These are phyloP conservation scores for Senna siamea DNA, from an alignment of 306 rosid species.

Conservation along the genomic window DNA sequence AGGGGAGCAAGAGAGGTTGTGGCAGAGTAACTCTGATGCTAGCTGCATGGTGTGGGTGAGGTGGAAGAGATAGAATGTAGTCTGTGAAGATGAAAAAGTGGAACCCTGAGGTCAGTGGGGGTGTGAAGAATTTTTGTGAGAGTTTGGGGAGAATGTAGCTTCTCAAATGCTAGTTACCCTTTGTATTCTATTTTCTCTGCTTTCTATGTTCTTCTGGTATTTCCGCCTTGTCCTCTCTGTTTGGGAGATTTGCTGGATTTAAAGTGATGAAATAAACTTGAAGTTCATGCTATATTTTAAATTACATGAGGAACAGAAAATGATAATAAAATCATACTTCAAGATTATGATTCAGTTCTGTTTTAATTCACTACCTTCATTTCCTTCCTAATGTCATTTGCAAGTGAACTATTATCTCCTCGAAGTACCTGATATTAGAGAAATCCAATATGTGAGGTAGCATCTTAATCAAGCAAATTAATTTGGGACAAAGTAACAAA, in stretches of 20 bases:
- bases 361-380: slow-evolving; percentile 72
- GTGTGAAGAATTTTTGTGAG: too few species aligned
- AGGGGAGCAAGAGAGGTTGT: too few species aligned
- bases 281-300: not conserved
- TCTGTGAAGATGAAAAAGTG: too few species aligned
- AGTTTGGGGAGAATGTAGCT: too few species aligned
- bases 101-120: too few species aligned
- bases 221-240: too few species aligned
- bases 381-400: slow-evolving; percentile 98
- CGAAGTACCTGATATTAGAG: slow-evolving; percentile 74
- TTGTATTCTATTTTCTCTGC: too few species aligned
- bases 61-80: too few species aligned
- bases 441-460: slow-evolving; percentile 34
- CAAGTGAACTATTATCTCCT: slow-evolving; percentile 96
- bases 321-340: slow-evolving; percentile 22
- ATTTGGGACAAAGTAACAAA: not conserved
- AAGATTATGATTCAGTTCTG: slow-evolving; percentile 10
- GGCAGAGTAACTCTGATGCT: too few species aligned
- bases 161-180: too few species aligned
- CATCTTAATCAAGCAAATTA: not conserved
- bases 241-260: not conserved
- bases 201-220: too few species aligned
- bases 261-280: not conserved
- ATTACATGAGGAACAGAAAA: not conserved
- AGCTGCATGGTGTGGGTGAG: too few species aligned